Percentiles rank a stretch among this genome's conserved stretches.
phyloP scores from a whole-genome alignment of 1,284 basidiomycete genomes.

The Puccinia horiana region DNA sequence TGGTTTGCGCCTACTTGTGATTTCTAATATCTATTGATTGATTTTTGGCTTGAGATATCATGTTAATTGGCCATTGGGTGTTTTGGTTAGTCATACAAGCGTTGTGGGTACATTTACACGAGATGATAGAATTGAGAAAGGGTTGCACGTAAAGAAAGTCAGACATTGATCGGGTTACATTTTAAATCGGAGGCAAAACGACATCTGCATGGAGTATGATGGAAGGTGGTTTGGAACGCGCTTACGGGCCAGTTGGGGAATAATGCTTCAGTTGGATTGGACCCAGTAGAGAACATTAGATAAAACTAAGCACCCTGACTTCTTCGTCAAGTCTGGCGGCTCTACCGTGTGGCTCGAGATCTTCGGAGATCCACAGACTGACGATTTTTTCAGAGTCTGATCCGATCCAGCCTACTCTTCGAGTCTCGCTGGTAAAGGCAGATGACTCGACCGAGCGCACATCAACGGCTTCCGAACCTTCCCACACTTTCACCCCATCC shows the following conservation, averaged over 20 bases:
- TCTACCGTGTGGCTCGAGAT: not conserved
- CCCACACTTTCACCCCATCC: constrained; percentile 40
- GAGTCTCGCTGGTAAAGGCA: not conserved
- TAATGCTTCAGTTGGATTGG: too few species aligned
- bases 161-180: too few species aligned
- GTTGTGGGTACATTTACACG: too few species aligned
- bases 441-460: not conserved
- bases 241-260: too few species aligned
- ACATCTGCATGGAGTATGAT: not conserved
- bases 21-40: too few species aligned
- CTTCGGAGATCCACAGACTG: constrained; percentile 20
- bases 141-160: too few species aligned
- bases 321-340: constrained; percentile 12
- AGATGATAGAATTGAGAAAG: too few species aligned
- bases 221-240: not conserved
- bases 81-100: too few species aligned
- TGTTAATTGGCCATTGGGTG: too few species aligned
- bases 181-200: too few species aligned
- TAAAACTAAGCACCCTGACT: constrained; percentile 33
- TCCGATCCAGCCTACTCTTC: constrained; percentile 28
- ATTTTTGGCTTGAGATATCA: too few species aligned
- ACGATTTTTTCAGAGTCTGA: constrained; percentile 47
- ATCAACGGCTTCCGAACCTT: constrained; percentile 13
- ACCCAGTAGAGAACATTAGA: not conserved
- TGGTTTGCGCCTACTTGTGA: too few species aligned